Evolutionary conservation across 352 stramenopile genomes (phyloP), one percentile per base, ranked within the genome.

Genomic region (Globisporangium heterothallicum): DNA sequence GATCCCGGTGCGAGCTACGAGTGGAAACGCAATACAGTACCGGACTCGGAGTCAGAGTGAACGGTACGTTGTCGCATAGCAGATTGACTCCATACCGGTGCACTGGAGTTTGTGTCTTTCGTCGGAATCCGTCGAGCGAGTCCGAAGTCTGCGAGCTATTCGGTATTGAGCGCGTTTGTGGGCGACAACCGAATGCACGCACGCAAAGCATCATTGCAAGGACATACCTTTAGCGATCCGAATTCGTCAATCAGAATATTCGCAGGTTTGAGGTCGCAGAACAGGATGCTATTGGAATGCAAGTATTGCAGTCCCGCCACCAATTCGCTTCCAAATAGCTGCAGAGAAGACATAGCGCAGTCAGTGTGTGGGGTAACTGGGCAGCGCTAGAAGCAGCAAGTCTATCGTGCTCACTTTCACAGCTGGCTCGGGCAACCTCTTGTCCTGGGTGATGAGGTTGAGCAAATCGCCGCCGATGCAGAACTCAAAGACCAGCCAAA

Each of bases 401-500:
- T 8, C 9, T 8, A 16, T 13, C 30, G 6, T 48, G 30, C 41
- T 53, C 16, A 96, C 80, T 53, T 82, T 68, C 16, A 97, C 71
- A 0, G 86, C 70, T 0, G 64, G 34, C 49, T 96, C 84, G 0
- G 91, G 89, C n/a, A 97, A 58, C 21, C 68, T 67, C 51, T 84
- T 86, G 63, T 93, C 82, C 61, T 96, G 85, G 21, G 86, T 92
- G 52, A 97, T 88, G 55, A 97, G 72, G 29, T 93, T 93, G 43
- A 94, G 72, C 56, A 97, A 66, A 59, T 96, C 84, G 36, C 87
- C 88, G 42, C 90, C 91, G 49, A 96, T 96, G 52, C 88, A 97
- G 68, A 88, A 97, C 73, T 98, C 91, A 24, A 97, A 77, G 58
- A 98, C 97, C 55, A 98, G 72, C 90, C 90, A 98, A 35, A 98